Base-by-base conservation (phyloP, 129 eudicot species). In the Chrysanthemum seticuspe region DNA sequence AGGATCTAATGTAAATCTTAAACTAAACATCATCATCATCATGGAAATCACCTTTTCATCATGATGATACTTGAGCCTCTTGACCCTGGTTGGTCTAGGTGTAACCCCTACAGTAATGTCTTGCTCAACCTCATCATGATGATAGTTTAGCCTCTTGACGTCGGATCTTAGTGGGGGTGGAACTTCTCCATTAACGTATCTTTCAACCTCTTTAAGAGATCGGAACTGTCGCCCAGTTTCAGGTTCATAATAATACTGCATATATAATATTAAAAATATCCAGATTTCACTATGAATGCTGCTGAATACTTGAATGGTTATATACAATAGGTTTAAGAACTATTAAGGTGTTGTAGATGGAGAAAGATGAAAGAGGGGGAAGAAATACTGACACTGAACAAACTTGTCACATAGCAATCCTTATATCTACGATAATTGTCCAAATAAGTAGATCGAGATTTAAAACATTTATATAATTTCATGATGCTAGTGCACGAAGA, bases 191-290 rank as follows among this genome's bases (percentile, higher is more conserved):
- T 86, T 89, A 9, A 92, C 31, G 84, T 85, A 80, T 64, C 94
- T 72, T 78, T 85, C 82, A 55, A 92, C 87, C 65, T 83, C 88
- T 79, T 70, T 79, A 23, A 80, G 76, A 27, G 98, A 92, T 57
- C 98, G 78, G 70, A 89, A 89, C 60, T 85, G 78, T 52, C 68
- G 74, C 65, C 96, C 94, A 55, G 89, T 89, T 68, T 78, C 87
- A n/a, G 95, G 91, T 74, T 92, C 96, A 78, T 76, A 65, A 67
- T 87, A 92, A 75, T 92, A 89, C 98, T 92, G 91, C 84, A 81
- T 11, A 72, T 6, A 68, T 15, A 19, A 49, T 34, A 21, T 47
- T 10, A 25, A 57, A 15, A 21, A 1, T 55, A 10, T 15, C 6
- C 13, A 55, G 47, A 16, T 31, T 4, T 58, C 48, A 27, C 31